Percentiles rank a stretch among this genome's conserved stretches.
phyloP scores from a whole-genome alignment of 495 filamentous ascomycete species.

The Aspergillus incahuasiensis region DNA sequence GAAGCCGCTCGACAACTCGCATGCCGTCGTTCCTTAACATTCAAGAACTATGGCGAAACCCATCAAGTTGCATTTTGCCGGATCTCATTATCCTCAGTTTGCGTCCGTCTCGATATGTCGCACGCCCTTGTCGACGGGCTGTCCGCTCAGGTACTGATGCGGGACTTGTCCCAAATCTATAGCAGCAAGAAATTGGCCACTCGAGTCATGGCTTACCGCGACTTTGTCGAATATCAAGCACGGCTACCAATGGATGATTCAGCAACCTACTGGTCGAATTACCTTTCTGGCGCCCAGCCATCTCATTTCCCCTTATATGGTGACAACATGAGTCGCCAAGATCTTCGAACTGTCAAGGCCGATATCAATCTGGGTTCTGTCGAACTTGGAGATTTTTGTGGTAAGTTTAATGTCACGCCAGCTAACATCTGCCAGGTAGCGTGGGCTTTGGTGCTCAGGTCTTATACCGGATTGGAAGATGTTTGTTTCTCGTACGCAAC shows the following conservation, averaged over 20 bases:
- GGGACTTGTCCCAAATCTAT: conserved; percentile 5
- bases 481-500: conserved; percentile 40
- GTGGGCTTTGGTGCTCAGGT: conserved; percentile 41
- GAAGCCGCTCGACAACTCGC: neutral
- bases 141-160: conserved; percentile 7
- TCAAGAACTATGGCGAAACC: conserved; percentile 9
- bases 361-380: neutral
- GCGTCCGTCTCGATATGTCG: conserved; percentile 8
- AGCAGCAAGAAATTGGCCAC: neutral
- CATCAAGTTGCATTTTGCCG: conserved; percentile 3
- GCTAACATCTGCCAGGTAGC: conserved; percentile 23
- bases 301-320: conserved; percentile 2
- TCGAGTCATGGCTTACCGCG: neutral
- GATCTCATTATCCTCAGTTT: conserved; percentile 1
- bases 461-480: conserved; percentile 38
- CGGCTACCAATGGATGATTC: neutral
- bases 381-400: conserved; percentile 12
- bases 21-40: neutral
- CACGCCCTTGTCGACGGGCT: conserved; percentile 10
- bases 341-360: neutral
- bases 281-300: conserved; percentile 8
- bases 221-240: conserved; percentile 8
- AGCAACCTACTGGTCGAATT: conserved; percentile 4
- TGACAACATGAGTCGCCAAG: neutral
- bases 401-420: conserved; percentile 6